Conservation (phyloP, 2,329 filamentous ascomycete genomes). For the Colletotrichum tropicale region DNA sequence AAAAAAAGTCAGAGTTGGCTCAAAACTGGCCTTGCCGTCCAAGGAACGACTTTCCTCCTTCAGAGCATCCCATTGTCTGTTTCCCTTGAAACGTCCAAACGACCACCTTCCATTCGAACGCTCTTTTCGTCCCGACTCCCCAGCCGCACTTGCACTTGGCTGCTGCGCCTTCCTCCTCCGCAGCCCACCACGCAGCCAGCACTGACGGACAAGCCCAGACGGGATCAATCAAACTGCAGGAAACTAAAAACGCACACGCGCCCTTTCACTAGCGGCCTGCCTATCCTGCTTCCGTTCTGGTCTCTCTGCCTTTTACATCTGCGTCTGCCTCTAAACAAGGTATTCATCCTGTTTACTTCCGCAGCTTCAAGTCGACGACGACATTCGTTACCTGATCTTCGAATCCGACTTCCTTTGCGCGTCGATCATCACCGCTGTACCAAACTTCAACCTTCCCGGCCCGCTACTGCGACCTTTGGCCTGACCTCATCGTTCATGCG, state of each 20-base stretch:
- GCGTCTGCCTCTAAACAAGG: slow-evolving; percentile 3
- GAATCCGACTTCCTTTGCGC: background rate
- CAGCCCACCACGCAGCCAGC: background rate
- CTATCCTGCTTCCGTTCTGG: background rate
- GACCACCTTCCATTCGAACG: background rate
- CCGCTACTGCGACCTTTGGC: background rate
- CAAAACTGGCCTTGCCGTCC: background rate
- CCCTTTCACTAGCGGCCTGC: slow-evolving; percentile 5
- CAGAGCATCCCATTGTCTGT: background rate
- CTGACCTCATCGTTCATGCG: slow-evolving; percentile 26
- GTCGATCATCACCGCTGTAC: background rate
- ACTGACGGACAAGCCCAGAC: background rate
- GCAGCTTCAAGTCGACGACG: background rate
- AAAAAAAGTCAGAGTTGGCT: background rate
- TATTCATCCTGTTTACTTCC: background rate
- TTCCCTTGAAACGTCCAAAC: background rate
- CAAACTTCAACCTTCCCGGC: background rate
- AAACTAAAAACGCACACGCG: slow-evolving; percentile 9
- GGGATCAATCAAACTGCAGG: background rate
- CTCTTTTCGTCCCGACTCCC: slow-evolving; percentile 12
- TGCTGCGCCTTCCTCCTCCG: slow-evolving; percentile 12
- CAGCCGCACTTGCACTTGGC: background rate
- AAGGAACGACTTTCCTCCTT: background rate
- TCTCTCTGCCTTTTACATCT: background rate
- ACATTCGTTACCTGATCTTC: background rate